phyloP scores from a whole-genome alignment of 2,329 filamentous ascomycete species.

The Hortaea sp. region DNA sequence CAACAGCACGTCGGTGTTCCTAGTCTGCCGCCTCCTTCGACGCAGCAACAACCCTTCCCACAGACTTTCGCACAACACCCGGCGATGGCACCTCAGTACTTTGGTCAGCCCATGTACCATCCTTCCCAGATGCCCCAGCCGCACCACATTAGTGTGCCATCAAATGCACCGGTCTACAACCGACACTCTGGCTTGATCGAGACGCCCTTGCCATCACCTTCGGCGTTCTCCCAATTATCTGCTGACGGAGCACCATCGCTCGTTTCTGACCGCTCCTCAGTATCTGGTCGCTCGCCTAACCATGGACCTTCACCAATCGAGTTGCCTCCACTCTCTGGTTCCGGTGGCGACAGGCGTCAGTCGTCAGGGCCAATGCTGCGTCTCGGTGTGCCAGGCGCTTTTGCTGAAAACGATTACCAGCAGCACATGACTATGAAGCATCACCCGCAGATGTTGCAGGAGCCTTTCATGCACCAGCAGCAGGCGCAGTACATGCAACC shows the following conservation, averaged over 20 bases:
- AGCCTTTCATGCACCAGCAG: conserved; percentile 17
- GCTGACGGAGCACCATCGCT: conserved; percentile 57
- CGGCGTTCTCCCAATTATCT: conserved; percentile 52
- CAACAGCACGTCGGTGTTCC: conserved; percentile 13
- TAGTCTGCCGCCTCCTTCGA: conserved; percentile 8
- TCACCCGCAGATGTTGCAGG: conserved; percentile 24
- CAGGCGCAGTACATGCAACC: conserved; percentile 18
- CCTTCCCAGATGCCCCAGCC: conserved; percentile 3
- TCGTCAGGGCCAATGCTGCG: conserved; percentile 25
- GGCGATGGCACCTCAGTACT: conserved; percentile 13
- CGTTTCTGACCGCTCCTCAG: conserved; percentile 53
- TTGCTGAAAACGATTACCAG: conserved; percentile 22
- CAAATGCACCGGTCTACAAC: conserved; percentile 19
- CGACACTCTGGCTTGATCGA: conserved; percentile 32
- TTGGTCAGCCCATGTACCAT: conserved; percentile 11
- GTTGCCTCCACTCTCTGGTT: conserved; percentile 28
- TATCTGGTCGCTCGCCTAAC: conserved; percentile 35
- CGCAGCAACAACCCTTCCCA: conserved; percentile 6
- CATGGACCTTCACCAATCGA: conserved; percentile 38
- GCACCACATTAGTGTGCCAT: conserved; percentile 18
- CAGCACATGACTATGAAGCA: conserved; percentile 18
- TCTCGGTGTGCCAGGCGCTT: conserved; percentile 26
- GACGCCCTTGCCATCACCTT: conserved; percentile 53
- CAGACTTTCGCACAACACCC: conserved; percentile 14
- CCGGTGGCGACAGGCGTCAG: conserved; percentile 19